Conservation (phyloP, 371 early-diverging fungal species). For the Cokeromyces recurvatus region DNA sequence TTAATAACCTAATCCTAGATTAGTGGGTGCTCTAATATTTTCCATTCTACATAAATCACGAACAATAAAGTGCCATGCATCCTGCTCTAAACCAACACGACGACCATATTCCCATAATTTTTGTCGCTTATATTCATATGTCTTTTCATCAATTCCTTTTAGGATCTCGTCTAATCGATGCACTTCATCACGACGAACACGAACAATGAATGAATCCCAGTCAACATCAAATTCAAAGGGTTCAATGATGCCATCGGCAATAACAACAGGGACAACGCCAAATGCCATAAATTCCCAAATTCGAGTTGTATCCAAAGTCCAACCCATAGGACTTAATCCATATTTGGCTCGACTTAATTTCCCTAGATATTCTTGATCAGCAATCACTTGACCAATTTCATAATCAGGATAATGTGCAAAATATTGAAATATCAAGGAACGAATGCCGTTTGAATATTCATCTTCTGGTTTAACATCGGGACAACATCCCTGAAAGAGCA, state of each 20-base stretch:
- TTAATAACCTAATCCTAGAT: constrained; percentile 40
- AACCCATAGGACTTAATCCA: constrained; percentile 52
- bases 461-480: constrained; percentile 30
- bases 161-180: constrained; percentile 49
- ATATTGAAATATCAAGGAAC: constrained; percentile 39
- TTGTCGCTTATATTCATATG: constrained; percentile 40
- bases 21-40: constrained; percentile 29
- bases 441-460: constrained; percentile 50
- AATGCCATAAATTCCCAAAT: constrained; percentile 58
- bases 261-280: constrained; percentile 54
- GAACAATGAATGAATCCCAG: constrained; percentile 50
- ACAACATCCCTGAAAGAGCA: constrained; percentile 48
- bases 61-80: constrained; percentile 56
- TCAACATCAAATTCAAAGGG: constrained; percentile 56
- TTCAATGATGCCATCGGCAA: constrained; percentile 54
- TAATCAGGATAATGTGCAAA: constrained; percentile 43
- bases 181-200: constrained; percentile 44
- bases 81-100: constrained; percentile 41
- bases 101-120: constrained; percentile 49
- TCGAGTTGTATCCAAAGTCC: constrained; percentile 52
- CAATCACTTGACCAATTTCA: constrained; percentile 34
- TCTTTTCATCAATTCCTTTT: constrained; percentile 37
- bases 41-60: constrained; percentile 47
- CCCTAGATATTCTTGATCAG: constrained; percentile 35
- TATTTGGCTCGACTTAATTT: constrained; percentile 44